Evolutionary conservation across 2,329 filamentous ascomycete genomes (phyloP), one percentile per base, ranked within the genome.

Genomic region (Aspergillus cejpii): DNA sequence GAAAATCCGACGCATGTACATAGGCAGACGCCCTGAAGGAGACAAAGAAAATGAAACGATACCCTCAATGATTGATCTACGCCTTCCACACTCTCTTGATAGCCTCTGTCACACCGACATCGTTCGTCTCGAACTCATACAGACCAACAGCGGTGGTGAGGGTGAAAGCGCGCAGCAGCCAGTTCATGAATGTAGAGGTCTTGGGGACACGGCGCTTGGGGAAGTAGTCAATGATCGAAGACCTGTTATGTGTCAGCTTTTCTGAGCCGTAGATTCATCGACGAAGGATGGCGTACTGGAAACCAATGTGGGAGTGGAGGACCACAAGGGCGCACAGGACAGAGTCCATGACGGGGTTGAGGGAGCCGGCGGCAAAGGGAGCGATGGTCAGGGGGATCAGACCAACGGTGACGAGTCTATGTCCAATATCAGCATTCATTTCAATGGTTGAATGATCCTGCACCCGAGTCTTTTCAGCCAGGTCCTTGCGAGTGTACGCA

Each of bases 111-210:
- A 98, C 69, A 55, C 92, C 92, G 41, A 98, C 88, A 58, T 98
- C 92, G 64, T 96, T 97, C 24, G 92, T 98, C 82, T 98, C 92
- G 61, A 97, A 97, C 71, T 97, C 91, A 73, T 98, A 98, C 62
- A 97, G 77, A 46, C 90, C 90, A 54, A 95, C 77, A 40, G 86
- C 89, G 51, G 90, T 87, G 41, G 87, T 74, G 47, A 91, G 75
- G 8, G 94, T 96, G 48, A 80, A 83, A 37, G 76, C 71, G 62
- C 90, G 89, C 52, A 97, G 79, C 28, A 76, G 74, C 89, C 89
- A 97, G 68, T 78, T 80, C 65, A 83, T 76, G n/a, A 74, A 43
- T 63, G 79, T 82, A 65, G 80, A 80, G 49, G 79, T 70, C 54
- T 77, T 80, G 40, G 89, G 87, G 56, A 85, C 77, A 59, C 81